Evolutionary conservation across 163 green algal species (phyloP), one percentile per base, ranked within the genome.

Genomic region (Prototheca wickerhamii): DNA sequence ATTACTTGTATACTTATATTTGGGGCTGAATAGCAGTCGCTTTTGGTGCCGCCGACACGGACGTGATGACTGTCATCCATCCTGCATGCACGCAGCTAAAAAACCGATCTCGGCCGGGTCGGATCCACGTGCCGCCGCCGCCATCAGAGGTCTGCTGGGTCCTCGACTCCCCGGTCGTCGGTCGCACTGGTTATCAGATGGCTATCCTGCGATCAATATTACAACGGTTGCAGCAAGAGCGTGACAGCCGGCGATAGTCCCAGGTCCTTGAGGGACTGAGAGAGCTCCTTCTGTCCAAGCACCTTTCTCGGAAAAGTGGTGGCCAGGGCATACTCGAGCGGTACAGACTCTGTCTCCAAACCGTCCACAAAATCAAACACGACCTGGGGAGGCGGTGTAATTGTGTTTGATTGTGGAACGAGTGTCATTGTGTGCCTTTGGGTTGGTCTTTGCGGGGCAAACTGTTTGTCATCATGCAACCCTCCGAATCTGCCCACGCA

Each of bases 191-290:
- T 26, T 28, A 20, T 29, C 35, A 28, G 35, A 62, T 15, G 30
- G 57, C n/a, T 10, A 15, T 10, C 23, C 37, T n/a, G n/a, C 15
- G 4, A 33, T 73, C 58, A 67, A 46, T 76, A 54, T 50, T 82
- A 70, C 25, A 74, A 55, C 3, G 70, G 56, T 29, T 85, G 78
- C 23, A 85, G 54, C 2, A 82, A 50, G 37, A 85, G 63, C 23
- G 61, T 63, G 10, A 70, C 72, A 34, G 80, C 68, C 6, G 69
- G 69, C 30, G 55, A 52, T 15, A 85, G 60, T n/a, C 58, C 59
- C 30, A 78, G 64, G 40, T 74, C 53, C 5, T 54, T 35, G 6
- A 85, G 50, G 15, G 58, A 58, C 29, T 68, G 49, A 10, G 20
- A 3, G 32, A 71, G 37, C 3, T 25, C 60, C 2, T 66, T 60